Evolutionary conservation across 2,329 filamentous ascomycete genomes (phyloP), one percentile per base, ranked within the genome.

Genomic region (Ascochyta rabiei): DNA sequence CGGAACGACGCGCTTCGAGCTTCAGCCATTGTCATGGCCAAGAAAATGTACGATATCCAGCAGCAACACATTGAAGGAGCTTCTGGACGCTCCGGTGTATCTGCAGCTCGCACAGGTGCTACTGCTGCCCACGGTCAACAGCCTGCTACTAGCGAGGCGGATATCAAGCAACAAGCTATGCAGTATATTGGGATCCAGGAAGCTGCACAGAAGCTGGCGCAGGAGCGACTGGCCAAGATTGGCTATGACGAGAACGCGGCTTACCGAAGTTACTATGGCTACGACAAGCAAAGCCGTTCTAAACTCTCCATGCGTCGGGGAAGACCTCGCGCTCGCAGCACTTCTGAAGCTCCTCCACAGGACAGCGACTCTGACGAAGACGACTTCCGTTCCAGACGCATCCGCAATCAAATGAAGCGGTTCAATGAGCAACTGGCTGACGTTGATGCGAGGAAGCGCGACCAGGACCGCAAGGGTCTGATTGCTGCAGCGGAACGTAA

Each of bases 11-110:
- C 87, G 4, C 79, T 96, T 2, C 89, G 88, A 60, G 90, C 91
- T 26, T 93, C 91, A 18, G 91, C 93, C 2, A 80, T 96, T 3
- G 90, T 89, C 10, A 96, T 97, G 91, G 92, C 93, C 6, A 89
- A 88, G 75, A 86, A 89, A 63, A 93, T 96, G 86, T 96, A 92
- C 70, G 84, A 80, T 10, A 80, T 85, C 30, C 87, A 91, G 63
- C 85, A 90, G 58, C 84, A 82, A 57, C 82, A 82, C 56, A 79
- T 83, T 1, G 83, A 86, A 6, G 78, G 81, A 28, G 65, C 64
- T 33, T 44, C 68, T 19, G 57, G 75, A 79, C 47, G 49, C 28
- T 26, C 38, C 19, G 38, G 46, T 34, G 41, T 42, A 23, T 70
- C 66, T 19, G 58, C 65, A 24, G 74, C 72, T 53, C 73, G 61